Base-by-base conservation (phyloP, 1,284 basidiomycete species). In the Trichosporon coremiiforme region DNA sequence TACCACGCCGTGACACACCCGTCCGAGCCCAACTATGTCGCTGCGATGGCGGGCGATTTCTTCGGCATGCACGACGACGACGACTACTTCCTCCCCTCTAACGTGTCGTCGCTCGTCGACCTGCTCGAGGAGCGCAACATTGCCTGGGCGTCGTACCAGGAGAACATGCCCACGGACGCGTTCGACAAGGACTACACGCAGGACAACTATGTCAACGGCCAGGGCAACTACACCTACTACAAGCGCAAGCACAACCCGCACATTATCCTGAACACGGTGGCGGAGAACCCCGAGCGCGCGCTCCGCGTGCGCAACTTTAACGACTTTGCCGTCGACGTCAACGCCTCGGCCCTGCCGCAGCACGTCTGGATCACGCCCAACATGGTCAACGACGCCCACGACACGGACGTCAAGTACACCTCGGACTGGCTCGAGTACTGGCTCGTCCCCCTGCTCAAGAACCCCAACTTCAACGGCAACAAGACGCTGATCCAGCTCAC, bases 311-410 rank as follows among this genome's bases (percentile, higher is more conserved):
- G 89, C 65, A 90, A 89, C 82, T 90, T 90, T 60, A 75, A 72
- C 72, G 73, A 74, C 70, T 78, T 78, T 71, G 76, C 79, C 20
- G 80, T 88, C 15, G 83, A 84, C 67, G 67, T 82, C 50, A 85
- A 85, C 64, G 86, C 86, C 33, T 79, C 86, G 64, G 83, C 83
- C 2, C 77, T 90, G 31, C 87, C 89, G 8, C 88, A 89, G 74
- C 90, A 88, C 87, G 78, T 83, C 35, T 90, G 88, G 76, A 81
- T 90, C 67, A 90, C 90, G 0, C 90, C 90, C n/a, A 90, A 90
- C 79, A 78, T 89, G 66, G 85, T 85, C 35, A 83, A 86, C 78
- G 87, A 89, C 75, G 88, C 83, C 0, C 75, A 90, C 74, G 89
- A 90, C 78, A 89, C 89, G 8, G 85, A 85, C 31, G 80, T 88